A percentile compares a stretch with the other conserved stretches of the same genome.
phyloP scores from a whole-genome alignment of 768 basidiomycete genomes.

The Phylloporus sp. region DNA sequence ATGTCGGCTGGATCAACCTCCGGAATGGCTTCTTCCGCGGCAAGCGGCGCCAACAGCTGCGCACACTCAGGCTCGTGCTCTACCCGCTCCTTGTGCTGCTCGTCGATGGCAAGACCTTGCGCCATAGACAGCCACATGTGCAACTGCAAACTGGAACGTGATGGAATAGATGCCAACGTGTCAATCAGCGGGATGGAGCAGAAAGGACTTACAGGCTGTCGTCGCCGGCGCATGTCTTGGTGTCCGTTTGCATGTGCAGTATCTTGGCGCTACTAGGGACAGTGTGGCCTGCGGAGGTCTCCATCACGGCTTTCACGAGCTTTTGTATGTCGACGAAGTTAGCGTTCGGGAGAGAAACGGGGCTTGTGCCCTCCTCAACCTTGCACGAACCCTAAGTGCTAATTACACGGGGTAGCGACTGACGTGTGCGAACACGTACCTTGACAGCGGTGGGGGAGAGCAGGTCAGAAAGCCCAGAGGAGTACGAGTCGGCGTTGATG shows the following conservation, averaged over 20 bases:
- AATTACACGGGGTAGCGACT: neutral
- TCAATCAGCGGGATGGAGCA: neutral
- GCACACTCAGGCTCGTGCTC: constrained; percentile 11
- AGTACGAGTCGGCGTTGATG: constrained; percentile 41
- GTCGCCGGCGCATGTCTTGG: constrained; percentile 47
- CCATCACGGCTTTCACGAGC: constrained; percentile 40
- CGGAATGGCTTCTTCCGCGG: neutral
- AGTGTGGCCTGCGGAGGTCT: constrained; percentile 20
- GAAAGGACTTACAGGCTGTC: constrained; percentile 42
- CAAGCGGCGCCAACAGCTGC: constrained; percentile 10
- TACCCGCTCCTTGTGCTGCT: constrained; percentile 33
- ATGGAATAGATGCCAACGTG: neutral
- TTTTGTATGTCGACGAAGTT: constrained; percentile 41
- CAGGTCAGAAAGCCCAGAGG: constrained; percentile 32
- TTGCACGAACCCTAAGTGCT: constrained; percentile 8
- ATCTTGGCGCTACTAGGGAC: constrained; percentile 32
- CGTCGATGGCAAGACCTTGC: constrained; percentile 43
- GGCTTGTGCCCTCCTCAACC: neutral
- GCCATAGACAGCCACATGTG: constrained; percentile 47
- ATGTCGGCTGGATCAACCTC: constrained; percentile 11
- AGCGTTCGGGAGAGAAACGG: constrained; percentile 19
- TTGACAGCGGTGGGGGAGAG: constrained; percentile 5
- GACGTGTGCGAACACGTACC: constrained; percentile 3
- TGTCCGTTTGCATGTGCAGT: constrained; percentile 32
- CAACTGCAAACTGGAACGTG: constrained; percentile 34